Base-by-base conservation (phyloP, 345 rosid species). In the Raphanus sativus region DNA sequence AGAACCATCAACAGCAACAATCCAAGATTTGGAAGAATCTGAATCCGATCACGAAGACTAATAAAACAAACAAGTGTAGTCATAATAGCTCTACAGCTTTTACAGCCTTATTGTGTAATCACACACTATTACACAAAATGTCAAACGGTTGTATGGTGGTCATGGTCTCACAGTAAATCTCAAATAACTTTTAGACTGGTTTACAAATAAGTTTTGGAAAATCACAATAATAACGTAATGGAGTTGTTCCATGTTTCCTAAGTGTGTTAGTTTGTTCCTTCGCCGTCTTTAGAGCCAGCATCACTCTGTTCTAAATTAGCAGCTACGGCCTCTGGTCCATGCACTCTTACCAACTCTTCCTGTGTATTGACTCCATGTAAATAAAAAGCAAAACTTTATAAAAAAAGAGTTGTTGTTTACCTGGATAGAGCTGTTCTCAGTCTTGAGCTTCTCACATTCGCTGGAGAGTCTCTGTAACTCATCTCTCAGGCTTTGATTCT, bases 341-440 rank as follows among this genome's bases (percentile, higher is more conserved):
- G 90, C 38, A 88, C 29, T 26, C 84, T 83, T 1, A 85, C 77
- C 82, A 96, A 77, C 76, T 96, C 97, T 9, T 91, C 98, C 99
- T 96, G 92, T 74, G 90, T 74, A 40, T 2, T 4, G 15, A 36
- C 29, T 29, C 7, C 5, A 13, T 28, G 33, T 50, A 28, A 68
- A 54, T 33, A 15, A 4, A 4, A 70, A 29, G 38, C 11, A 0
- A 29, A 2, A 10, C 17, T 21, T 21, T 21, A 0, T 21, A 21
- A 21, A 21, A 21, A 21, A 21, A 21, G 21, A 21, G 64, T 30
- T 26, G 66, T 25, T 60, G 4, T 66, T 66, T 38, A 81, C 99
- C 97, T 93, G 91, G n/a, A 96, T 88, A 21, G 94, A 86, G 67
- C 69, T 79, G 64, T 96, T 96, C 78, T 92, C 97, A 0, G 96